Percentiles rank a stretch among this genome's conserved stretches.
Evolutionary conservation across 208 protist genomes (phyloP).

Genomic region (Leishmania martiniquensis): DNA sequence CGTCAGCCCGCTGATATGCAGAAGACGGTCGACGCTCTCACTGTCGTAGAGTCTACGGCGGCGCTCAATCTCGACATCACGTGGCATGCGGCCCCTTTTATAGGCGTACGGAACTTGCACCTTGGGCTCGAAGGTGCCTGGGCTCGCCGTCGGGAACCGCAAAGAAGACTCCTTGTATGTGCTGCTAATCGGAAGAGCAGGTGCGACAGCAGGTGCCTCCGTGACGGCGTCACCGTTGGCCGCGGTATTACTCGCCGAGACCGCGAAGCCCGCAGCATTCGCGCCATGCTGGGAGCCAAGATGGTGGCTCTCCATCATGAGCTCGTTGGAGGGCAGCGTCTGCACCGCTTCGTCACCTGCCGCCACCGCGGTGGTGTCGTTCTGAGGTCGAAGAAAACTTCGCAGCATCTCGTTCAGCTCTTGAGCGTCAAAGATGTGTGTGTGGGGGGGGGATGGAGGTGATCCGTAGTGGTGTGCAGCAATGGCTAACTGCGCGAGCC

Average conservation of each 20-base stretch:
- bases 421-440: neutral
- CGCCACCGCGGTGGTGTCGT: neutral
- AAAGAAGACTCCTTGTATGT: slow-evolving; percentile 82
- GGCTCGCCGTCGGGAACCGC: slow-evolving; percentile 78
- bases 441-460: neutral
- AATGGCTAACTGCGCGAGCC: neutral
- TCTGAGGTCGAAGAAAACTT: slow-evolving; percentile 58
- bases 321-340: neutral
- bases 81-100: slow-evolving; percentile 88
- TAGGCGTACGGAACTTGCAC: slow-evolving; percentile 95
- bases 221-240: neutral
- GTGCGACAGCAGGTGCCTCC: neutral
- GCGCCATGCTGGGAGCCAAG: neutral
- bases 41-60: slow-evolving; percentile 92
- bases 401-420: slow-evolving; percentile 42
- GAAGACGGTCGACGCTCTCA: slow-evolving; percentile 76
- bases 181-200: slow-evolving; percentile 55
- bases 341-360: neutral
- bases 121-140: slow-evolving; percentile 94
- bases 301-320: slow-evolving; percentile 20
- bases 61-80: slow-evolving; percentile 96
- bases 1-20: slow-evolving; percentile 75
- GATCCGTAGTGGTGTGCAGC: neutral
- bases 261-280: neutral
- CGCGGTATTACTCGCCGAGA: neutral